Percentiles rank a stretch among this genome's conserved stretches.
phyloP scores from a whole-genome alignment of 2,329 filamentous ascomycete genomes.

The Penicillium sclerotiorum region DNA sequence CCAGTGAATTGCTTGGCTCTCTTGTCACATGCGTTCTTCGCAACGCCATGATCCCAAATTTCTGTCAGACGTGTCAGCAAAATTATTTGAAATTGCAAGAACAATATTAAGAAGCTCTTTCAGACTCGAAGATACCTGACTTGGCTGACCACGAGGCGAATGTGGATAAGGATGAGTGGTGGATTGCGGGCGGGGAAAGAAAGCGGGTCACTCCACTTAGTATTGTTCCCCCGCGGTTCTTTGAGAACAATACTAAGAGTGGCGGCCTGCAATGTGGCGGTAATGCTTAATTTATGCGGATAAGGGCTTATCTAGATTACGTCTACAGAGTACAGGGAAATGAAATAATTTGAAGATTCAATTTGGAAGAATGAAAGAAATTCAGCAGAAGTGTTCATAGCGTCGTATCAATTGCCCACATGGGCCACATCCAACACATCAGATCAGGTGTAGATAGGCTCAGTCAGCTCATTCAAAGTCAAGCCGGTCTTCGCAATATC shows the following conservation, averaged over 20 bases:
- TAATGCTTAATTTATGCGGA: background rate
- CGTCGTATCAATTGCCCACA: background rate
- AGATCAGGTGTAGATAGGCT: conserved; percentile 68
- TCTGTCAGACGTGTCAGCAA: background rate
- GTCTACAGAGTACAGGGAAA: background rate
- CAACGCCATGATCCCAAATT: background rate
- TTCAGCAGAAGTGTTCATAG: background rate
- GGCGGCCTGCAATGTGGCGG: background rate
- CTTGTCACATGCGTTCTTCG: background rate
- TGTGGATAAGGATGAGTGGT: background rate
- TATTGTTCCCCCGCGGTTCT: conserved; percentile 1
- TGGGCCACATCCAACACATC: background rate
- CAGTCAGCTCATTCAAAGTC: conserved; percentile 70
- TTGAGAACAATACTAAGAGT: background rate
- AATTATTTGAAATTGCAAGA: background rate
- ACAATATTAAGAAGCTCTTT: background rate
- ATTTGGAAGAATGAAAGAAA: background rate
- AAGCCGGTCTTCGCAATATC: conserved; percentile 85
- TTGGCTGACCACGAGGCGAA: background rate
- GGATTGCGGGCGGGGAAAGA: background rate
- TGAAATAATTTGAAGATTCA: background rate
- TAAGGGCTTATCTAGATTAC: background rate
- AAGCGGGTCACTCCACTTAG: background rate
- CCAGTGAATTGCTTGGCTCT: background rate
- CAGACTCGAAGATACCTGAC: background rate